Conservation (phyloP, 2,329 filamentous ascomycete species). For the Cercospora janseana region DNA sequence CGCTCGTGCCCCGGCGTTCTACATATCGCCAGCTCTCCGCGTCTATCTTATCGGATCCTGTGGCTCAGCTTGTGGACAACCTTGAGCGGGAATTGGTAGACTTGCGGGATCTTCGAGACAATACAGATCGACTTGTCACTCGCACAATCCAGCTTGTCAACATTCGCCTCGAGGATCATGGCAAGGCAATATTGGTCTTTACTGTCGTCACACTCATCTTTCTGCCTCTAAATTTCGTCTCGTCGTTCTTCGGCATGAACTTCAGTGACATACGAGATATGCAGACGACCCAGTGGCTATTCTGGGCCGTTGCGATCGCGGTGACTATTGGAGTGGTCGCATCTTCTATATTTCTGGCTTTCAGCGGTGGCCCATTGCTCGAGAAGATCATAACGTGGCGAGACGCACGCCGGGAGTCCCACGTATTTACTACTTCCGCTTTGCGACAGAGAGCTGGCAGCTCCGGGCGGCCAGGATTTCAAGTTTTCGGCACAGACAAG, state of each 20-base stretch:
- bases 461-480: conserved; percentile 13
- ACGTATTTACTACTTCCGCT: conserved; percentile 20
- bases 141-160: conserved; percentile 48
- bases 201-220: conserved; percentile 48
- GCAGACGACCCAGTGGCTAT: conserved; percentile 40
- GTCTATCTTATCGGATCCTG: conserved; percentile 39
- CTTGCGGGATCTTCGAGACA: conserved; percentile 43
- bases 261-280: conserved; percentile 43
- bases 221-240: conserved; percentile 46
- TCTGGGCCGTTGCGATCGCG: conserved; percentile 43
- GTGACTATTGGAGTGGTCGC: conserved; percentile 43
- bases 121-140: conserved; percentile 45
- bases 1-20: conserved; percentile 31
- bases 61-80: conserved; percentile 43
- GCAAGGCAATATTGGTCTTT: conserved; percentile 47
- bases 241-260: conserved; percentile 48
- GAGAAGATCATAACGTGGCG: conserved; percentile 41
- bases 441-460: conserved; percentile 16
- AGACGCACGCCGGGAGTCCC: conserved; percentile 18
- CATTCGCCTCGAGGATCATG: conserved; percentile 47
- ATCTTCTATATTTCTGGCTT: conserved; percentile 42
- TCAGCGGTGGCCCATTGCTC: conserved; percentile 41
- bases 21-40: conserved; percentile 43
- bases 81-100: conserved; percentile 43
- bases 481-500: conserved; percentile 18